Evolutionary conservation across 768 basidiomycete species (phyloP).

Genomic region (Leccinum variicolor): DNA sequence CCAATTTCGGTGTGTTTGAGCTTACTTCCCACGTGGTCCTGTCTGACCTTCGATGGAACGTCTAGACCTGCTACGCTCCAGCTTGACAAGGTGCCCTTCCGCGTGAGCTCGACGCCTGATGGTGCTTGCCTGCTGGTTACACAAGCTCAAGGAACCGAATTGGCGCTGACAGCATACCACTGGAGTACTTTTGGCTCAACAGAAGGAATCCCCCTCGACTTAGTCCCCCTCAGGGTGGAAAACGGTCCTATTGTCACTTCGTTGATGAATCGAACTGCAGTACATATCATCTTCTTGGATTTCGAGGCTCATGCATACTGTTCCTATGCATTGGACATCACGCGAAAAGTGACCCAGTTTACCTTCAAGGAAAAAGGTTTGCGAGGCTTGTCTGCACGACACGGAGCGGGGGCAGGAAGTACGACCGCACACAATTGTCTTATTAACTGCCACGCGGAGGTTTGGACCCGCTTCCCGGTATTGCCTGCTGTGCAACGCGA

Average conservation of each 20-base stretch:
- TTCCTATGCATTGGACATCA: constrained; percentile 51
- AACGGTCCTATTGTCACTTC: constrained; percentile 40
- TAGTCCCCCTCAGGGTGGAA: constrained; percentile 26
- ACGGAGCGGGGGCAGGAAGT: not conserved
- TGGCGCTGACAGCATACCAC: constrained; percentile 43
- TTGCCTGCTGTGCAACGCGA: constrained; percentile 47
- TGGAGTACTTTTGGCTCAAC: constrained; percentile 56
- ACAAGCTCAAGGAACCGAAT: constrained; percentile 13
- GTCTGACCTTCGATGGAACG: not conserved
- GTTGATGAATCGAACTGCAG: constrained; percentile 37
- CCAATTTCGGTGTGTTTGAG: constrained; percentile 35
- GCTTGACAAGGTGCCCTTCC: constrained; percentile 32
- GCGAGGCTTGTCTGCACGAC: constrained; percentile 13
- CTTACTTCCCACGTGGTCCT: not conserved
- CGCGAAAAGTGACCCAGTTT: constrained; percentile 53
- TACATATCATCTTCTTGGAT: constrained; percentile 44
- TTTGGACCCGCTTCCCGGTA: constrained; percentile 62
- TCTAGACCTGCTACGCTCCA: constrained; percentile 45
- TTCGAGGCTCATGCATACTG: constrained; percentile 26
- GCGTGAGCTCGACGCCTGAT: constrained; percentile 46
- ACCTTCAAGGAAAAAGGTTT: constrained; percentile 46
- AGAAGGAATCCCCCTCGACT: constrained; percentile 38
- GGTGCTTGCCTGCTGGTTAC: constrained; percentile 48
- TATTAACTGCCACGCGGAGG: constrained; percentile 51
- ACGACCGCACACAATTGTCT: constrained; percentile 45